Evolutionary conservation across 805 yeast genomes (phyloP).

Genomic region (Lipomyces chichibuensis): DNA sequence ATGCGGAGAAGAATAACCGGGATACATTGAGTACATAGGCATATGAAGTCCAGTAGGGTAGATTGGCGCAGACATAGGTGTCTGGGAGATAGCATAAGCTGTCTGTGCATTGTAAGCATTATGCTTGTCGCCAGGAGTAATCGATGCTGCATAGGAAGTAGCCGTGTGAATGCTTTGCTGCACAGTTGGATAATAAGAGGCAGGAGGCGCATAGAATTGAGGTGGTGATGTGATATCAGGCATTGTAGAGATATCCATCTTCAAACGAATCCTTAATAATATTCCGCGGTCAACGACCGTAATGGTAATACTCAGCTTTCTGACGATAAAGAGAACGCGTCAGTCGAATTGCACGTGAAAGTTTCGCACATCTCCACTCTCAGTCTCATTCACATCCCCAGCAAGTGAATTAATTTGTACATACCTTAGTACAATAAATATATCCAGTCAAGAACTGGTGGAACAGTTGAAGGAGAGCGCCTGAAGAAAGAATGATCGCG

Average conservation of each 20-base stretch:
- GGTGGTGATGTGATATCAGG: slow-evolving; percentile 9
- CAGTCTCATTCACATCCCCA: neutral
- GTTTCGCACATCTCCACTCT: neutral
- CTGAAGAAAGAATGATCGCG: neutral
- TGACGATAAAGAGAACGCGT: neutral
- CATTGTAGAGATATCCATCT: slow-evolving; percentile 10
- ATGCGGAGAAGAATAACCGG: slow-evolving; percentile 19
- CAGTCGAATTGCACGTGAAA: neutral
- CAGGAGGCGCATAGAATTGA: slow-evolving; percentile 9
- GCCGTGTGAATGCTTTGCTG: slow-evolving; percentile 4
- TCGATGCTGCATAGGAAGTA: neutral
- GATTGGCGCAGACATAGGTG: slow-evolving; percentile 18
- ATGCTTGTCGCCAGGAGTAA: slow-evolving; percentile 7
- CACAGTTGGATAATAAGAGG: slow-evolving; percentile 4
- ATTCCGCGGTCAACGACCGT: neutral
- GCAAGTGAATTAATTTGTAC: neutral
- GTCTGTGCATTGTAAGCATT: slow-evolving; percentile 5
- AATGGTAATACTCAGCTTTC: neutral
- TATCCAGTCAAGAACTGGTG: neutral
- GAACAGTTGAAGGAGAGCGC: neutral
- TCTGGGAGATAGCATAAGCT: slow-evolving; percentile 10
- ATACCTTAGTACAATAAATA: neutral
- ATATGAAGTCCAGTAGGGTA: slow-evolving; percentile 19
- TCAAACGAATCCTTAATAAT: neutral
- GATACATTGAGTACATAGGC: slow-evolving; percentile 28